A percentile compares a stretch with the other conserved stretches of the same genome.
These are phyloP conservation scores for Teratosphaeria nubilosa DNA, from an alignment of 2,329 filamentous ascomycete genomes.

Conservation along the genomic window DNA sequence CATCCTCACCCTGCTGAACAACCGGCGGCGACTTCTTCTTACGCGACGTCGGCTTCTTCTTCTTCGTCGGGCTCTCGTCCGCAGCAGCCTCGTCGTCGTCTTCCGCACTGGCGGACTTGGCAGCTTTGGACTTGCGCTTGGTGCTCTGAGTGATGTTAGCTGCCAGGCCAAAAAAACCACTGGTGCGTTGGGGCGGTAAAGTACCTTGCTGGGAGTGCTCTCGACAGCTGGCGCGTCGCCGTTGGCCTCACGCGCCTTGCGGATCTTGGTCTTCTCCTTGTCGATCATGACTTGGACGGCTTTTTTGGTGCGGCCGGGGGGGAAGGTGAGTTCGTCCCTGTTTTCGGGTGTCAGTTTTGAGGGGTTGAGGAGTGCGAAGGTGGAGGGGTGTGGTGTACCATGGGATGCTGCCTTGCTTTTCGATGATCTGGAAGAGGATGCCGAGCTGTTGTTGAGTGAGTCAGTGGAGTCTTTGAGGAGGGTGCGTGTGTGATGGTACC, in stretches of 20 bases:
- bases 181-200: background rate
- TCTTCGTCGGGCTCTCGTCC: too few relatives aligned
- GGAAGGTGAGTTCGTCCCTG: conserved; percentile 12
- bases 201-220: background rate
- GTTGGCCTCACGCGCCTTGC: conserved; percentile 4
- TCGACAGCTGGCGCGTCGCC: background rate
- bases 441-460: background rate
- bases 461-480: background rate
- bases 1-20: too few relatives aligned
- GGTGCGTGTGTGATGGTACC: background rate
- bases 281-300: conserved; percentile 20
- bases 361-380: too few relatives aligned
- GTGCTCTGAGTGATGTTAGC: too few relatives aligned
- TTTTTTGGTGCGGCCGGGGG: conserved; percentile 21
- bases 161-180: too few relatives aligned
- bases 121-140: too few relatives aligned
- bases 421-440: conserved; percentile 20
- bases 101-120: too few relatives aligned
- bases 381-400: conserved; percentile 8
- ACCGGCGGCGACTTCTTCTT: too few relatives aligned
- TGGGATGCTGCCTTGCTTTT: conserved; percentile 10
- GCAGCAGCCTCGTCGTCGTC: too few relatives aligned
- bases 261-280: conserved; percentile 20
- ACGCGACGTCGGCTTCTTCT: too few relatives aligned
- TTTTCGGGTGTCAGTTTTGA: too few relatives aligned